Evolutionary conservation across 2,329 filamentous ascomycete species (phyloP).

Genomic region (Ascochyta rabiei): DNA sequence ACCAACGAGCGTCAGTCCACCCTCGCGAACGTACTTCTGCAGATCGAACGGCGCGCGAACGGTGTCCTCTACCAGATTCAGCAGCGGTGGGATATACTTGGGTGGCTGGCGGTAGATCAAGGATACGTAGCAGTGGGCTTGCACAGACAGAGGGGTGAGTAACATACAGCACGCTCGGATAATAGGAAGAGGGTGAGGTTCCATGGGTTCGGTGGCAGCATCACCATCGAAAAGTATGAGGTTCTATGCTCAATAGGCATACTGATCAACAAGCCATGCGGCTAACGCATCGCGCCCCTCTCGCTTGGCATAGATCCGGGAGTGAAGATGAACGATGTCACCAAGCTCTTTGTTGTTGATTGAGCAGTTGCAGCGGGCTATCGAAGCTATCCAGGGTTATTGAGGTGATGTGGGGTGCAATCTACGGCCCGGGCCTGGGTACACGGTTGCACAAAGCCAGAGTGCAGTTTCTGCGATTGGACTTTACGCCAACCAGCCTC

Average conservation of each 20-base stretch:
- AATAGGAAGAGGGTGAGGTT: neutral
- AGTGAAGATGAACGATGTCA: neutral
- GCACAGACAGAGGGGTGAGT: neutral
- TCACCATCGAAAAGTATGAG: neutral
- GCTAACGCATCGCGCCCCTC: neutral
- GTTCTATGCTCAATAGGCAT: neutral
- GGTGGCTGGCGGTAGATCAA: constrained; percentile 9
- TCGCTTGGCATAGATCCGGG: neutral
- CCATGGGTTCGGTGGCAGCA: neutral
- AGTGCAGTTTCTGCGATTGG: too few species aligned
- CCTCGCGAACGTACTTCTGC: constrained; percentile 3
- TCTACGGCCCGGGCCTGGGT: too few species aligned
- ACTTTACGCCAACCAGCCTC: too few species aligned
- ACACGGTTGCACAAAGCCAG: too few species aligned
- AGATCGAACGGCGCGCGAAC: constrained; percentile 4
- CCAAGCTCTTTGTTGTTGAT: too few species aligned
- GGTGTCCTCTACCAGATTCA: constrained; percentile 1
- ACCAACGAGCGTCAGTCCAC: neutral
- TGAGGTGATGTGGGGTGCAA: too few species aligned
- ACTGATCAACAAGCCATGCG: constrained; percentile 1
- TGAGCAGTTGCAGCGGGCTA: too few species aligned
- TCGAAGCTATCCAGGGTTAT: too few species aligned
- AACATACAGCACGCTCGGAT: constrained; percentile 2
- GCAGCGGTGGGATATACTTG: constrained; percentile 1
- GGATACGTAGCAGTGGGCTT: constrained; percentile 4